Evolutionary conservation across 768 basidiomycete species (phyloP), one percentile per base, ranked within the genome.

Genomic region (Mrakia gelida): DNA sequence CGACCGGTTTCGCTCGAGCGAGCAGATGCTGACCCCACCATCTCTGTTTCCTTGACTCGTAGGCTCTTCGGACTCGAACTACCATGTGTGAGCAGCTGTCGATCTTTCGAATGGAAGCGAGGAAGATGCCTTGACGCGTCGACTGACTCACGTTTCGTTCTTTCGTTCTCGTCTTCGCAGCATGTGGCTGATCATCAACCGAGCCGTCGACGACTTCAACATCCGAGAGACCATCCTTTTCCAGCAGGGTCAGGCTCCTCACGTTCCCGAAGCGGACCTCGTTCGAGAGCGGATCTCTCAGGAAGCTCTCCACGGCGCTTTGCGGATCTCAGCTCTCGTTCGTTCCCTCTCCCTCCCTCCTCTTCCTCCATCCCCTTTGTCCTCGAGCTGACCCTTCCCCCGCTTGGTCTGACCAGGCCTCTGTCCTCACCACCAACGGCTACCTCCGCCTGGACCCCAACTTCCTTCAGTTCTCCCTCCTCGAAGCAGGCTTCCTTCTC

Each of bases 311-410:
- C 92, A 95, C 81, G 92, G 92, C 30, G 92, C 95, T 0, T 85
- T 93, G 80, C 90, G 95, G 71, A 92, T 97, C 80, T 90, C 95
- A 15, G 94, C 93, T n/a, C 85, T 97, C 83, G 92, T 92, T 78
- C 81, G 90, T 86, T 15, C 43, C 71, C 65, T 45, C 2, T 43
- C 70, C 28, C 65, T 30, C 16, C 11, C 45, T 45, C 45, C 45
- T 56, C 41, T 38, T 52, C 10, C 75, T 21, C 11, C 3, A 10
- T 7, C 5, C n/a, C 34, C 59, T 61, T 62, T 15, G 30, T n/a
- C 61, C 59, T n/a, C 38, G 41, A 70, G 0, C 9, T 23, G 2
- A 41, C 65, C 11, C 71, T 79, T 34, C 26, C n/a, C 13, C 45
- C 76, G 15, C 45, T 74, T 43, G 8, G 41, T 73, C 34, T 75